Percentiles rank a stretch among this genome's conserved stretches.
phyloP scores from a whole-genome alignment of 176 grass and related monocot species.

The Phragmites australis region DNA sequence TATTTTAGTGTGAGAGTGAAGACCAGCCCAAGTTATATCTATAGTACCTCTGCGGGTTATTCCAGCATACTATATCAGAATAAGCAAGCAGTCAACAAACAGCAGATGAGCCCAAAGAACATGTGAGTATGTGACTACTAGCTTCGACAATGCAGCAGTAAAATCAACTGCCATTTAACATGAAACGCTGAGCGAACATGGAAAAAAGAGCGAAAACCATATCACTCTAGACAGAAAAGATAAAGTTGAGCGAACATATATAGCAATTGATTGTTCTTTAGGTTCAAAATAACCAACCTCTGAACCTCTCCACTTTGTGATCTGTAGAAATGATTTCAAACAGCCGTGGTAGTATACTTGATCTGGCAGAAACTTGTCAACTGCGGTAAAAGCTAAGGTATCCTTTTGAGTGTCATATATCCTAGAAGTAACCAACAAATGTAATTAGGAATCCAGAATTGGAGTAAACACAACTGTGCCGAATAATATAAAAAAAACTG shows the following conservation, averaged over 20 bases:
- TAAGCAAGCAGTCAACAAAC: slow-evolving; percentile 34
- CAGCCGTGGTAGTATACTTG: slow-evolving; percentile 93
- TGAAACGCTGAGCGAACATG: too few relatives aligned
- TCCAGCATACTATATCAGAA: slow-evolving; percentile 1
- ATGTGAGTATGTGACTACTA: neutral
- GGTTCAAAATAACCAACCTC: slow-evolving; percentile 57
- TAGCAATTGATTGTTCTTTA: slow-evolving; percentile 6
- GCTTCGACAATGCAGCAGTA: slow-evolving; percentile 10
- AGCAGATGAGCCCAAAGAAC: neutral
- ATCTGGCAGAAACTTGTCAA: slow-evolving; percentile 78
- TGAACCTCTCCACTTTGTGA: slow-evolving; percentile 96
- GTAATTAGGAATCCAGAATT: slow-evolving; percentile 37
- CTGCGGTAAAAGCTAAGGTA: slow-evolving; percentile 84
- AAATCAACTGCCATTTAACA: slow-evolving; percentile 3
- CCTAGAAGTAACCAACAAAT: slow-evolving; percentile 58
- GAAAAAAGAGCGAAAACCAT: neutral
- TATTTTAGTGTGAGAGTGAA: slow-evolving; percentile 19
- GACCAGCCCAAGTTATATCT: neutral
- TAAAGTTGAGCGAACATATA: neutral
- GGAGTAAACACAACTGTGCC: slow-evolving; percentile 18
- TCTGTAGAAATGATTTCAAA: slow-evolving; percentile 96
- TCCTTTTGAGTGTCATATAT: slow-evolving; percentile 90
- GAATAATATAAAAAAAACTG: neutral
- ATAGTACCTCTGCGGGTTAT: neutral
- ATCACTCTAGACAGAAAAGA: neutral